Conservation (phyloP, 2,329 filamentous ascomycete species). For the Alternaria sp. region DNA sequence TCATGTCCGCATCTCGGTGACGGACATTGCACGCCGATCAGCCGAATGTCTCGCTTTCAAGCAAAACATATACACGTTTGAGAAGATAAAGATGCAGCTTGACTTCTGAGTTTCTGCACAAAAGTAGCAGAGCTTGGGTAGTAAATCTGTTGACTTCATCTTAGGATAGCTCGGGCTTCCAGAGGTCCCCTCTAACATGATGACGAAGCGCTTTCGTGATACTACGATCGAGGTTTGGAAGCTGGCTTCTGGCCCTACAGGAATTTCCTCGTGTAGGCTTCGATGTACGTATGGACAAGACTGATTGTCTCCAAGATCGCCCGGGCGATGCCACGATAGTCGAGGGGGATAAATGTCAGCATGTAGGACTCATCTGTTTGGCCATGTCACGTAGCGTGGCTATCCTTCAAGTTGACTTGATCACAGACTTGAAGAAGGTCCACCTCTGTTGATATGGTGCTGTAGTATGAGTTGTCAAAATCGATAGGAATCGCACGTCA, state of each 20-base stretch:
- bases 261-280: background rate
- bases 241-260: background rate
- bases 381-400: background rate
- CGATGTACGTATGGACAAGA: background rate
- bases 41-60: too few species aligned
- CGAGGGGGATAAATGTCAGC: background rate
- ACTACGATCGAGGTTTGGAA: background rate
- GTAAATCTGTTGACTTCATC: too few species aligned
- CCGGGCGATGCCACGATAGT: background rate
- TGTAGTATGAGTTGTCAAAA: background rate
- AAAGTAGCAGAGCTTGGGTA: too few species aligned
- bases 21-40: too few species aligned
- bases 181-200: too few species aligned
- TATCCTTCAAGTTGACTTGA: background rate
- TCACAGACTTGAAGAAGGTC: background rate
- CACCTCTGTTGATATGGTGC: background rate
- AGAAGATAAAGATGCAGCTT: too few species aligned
- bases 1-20: too few species aligned
- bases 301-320: background rate
- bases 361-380: background rate
- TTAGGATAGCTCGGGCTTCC: too few species aligned
- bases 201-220: background rate
- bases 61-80: too few species aligned
- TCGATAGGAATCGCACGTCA: background rate
- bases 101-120: too few species aligned